phyloP scores from a whole-genome alignment of 805 yeast species.

The Isabelozyma pseudorhagii region DNA sequence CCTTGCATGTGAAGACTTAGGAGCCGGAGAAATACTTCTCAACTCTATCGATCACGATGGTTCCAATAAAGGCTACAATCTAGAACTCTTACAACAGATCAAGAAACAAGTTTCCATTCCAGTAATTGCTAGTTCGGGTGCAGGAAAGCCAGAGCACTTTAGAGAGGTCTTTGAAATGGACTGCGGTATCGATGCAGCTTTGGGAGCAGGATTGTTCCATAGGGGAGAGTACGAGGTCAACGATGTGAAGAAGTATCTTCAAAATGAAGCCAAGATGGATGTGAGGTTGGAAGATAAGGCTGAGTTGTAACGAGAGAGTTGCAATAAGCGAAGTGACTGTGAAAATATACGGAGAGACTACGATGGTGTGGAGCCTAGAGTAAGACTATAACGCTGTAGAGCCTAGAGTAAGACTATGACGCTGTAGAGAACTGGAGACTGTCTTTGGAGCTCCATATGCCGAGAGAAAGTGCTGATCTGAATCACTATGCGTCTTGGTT shows the following conservation, averaged over 20 bases:
- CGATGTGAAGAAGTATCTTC: conserved; percentile 72
- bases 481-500: no score
- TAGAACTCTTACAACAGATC: conserved; percentile 77
- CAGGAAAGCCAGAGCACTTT: conserved; percentile 91
- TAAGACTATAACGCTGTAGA: no score
- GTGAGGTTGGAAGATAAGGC: conserved; percentile 62
- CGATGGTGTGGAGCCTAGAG: no score
- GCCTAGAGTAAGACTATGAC: no score
- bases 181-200: conserved; percentile 90
- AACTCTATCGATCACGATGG: conserved; percentile 98
- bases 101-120: conserved; percentile 80
- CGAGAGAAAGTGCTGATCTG: no score
- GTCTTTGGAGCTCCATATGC: no score
- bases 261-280: conserved; percentile 51
- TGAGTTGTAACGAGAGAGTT: conserved; percentile 12
- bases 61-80: conserved; percentile 88
- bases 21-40: conserved; percentile 92
- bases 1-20: conserved; percentile 83
- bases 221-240: conserved; percentile 87
- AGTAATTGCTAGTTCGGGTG: conserved; percentile 97
- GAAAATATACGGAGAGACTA: not conserved
- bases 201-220: conserved; percentile 99
- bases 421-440: no score
- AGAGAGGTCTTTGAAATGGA: conserved; percentile 73
- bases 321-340: not conserved